Evolutionary conservation across 2,329 filamentous ascomycete species (phyloP).

Genomic region (Tolypocladium amazonense): DNA sequence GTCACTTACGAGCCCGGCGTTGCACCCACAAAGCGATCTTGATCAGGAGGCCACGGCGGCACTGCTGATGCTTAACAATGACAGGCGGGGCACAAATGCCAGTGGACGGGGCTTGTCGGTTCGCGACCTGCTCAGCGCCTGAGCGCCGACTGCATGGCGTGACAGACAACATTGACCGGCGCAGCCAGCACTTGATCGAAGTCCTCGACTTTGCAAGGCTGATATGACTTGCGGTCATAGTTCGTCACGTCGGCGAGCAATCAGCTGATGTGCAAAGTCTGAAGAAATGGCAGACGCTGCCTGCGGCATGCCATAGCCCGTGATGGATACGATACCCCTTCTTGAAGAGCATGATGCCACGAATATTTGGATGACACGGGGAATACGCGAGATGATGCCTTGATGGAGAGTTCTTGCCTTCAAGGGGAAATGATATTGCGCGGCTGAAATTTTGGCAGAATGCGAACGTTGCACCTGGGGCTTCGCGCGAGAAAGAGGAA

Average conservation of each 20-base stretch:
- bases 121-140: slow-evolving; percentile 41
- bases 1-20: slow-evolving; percentile 46
- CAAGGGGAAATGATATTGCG: not conserved
- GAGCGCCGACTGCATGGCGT: slow-evolving; percentile 10
- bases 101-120: slow-evolving; percentile 41
- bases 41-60: slow-evolving; percentile 79
- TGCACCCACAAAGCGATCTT: slow-evolving; percentile 44
- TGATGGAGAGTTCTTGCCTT: not conserved
- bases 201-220: not conserved
- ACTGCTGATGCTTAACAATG: slow-evolving; percentile 76
- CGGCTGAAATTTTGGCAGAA: not conserved
- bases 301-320: not conserved
- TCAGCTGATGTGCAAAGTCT: not conserved
- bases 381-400: not conserved
- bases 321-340: slow-evolving; percentile 1
- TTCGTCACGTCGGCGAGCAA: not conserved
- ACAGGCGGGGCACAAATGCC: slow-evolving; percentile 44
- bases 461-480: not conserved
- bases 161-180: not conserved
- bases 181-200: not conserved
- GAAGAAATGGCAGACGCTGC: not conserved
- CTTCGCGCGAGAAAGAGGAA: not conserved
- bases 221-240: not conserved
- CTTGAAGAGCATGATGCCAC: not conserved
- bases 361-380: not conserved